A percentile compares a stretch with the other conserved stretches of the same genome.
Evolutionary conservation across 768 basidiomycete species (phyloP).

Genomic region (Leccinum subtestaceum): DNA sequence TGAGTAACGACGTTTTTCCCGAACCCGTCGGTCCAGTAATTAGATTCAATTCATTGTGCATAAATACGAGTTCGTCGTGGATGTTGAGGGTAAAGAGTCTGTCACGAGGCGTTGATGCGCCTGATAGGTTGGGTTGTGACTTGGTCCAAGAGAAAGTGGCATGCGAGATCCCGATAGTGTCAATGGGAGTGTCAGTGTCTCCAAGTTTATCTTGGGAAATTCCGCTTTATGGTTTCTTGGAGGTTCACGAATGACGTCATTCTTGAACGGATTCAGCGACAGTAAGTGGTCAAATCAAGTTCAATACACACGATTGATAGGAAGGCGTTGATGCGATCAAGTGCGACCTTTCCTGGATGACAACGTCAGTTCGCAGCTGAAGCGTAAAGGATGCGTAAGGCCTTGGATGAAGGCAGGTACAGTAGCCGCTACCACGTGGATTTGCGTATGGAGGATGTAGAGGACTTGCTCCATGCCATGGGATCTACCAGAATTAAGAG

Average conservation of each 20-base stretch:
- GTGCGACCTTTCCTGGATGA: slow-evolving; percentile 15
- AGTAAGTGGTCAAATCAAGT: neutral
- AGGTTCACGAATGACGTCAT: neutral
- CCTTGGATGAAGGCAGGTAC: slow-evolving; percentile 8
- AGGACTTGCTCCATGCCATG: slow-evolving; percentile 71
- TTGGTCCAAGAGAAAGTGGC: too few species aligned
- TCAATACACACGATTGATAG: slow-evolving; percentile 1
- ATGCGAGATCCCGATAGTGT: too few species aligned
- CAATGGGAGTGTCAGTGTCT: too few species aligned
- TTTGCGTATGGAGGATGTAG: slow-evolving; percentile 16
- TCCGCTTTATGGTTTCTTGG: too few species aligned
- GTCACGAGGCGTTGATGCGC: too few species aligned
- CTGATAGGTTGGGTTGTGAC: too few species aligned
- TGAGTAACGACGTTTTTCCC: slow-evolving; percentile 63
- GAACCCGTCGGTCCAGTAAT: slow-evolving; percentile 58
- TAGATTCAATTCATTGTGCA: slow-evolving; percentile 48
- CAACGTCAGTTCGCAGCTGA: neutral
- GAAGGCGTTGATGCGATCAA: slow-evolving; percentile 9
- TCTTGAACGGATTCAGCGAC: neutral
- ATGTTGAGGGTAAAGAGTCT: slow-evolving; percentile 49
- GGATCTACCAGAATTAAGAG: slow-evolving; percentile 81
- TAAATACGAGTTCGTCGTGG: slow-evolving; percentile 53
- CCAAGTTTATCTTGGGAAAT: too few species aligned
- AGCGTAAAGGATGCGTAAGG: slow-evolving; percentile 25
- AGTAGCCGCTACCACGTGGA: neutral